phyloP scores from a whole-genome alignment of 805 yeast species.

The Cyberlindnera euphorbiae region DNA sequence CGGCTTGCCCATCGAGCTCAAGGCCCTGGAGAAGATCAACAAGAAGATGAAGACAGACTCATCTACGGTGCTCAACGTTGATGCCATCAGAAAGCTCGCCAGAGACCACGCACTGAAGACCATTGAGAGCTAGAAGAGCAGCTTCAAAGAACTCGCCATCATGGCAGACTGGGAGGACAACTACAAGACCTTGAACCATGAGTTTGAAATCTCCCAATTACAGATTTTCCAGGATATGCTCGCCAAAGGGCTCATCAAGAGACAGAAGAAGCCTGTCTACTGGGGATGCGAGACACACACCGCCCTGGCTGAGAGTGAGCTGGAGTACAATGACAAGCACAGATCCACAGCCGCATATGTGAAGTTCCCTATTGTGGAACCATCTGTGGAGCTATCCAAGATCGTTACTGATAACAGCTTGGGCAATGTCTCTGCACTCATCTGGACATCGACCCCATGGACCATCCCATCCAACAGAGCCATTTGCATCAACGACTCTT shows the following conservation, averaged over 20 bases:
- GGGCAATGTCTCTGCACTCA: conserved; percentile 36
- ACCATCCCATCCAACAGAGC: conserved; percentile 87
- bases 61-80: conserved; percentile 33
- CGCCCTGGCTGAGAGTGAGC: conserved; percentile 94
- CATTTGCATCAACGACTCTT: conserved; percentile 58
- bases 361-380: conserved; percentile 50
- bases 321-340: conserved; percentile 77
- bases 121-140: conserved; percentile 55
- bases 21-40: conserved; percentile 54
- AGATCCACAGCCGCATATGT: conserved; percentile 63
- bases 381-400: conserved; percentile 17
- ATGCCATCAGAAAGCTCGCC: conserved; percentile 65
- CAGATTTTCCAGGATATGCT: conserved; percentile 62
- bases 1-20: conserved; percentile 93
- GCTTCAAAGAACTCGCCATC: conserved; percentile 68
- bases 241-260: conserved; percentile 59
- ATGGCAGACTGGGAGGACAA: conserved; percentile 77
- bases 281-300: conserved; percentile 96
- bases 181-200: conserved; percentile 67
- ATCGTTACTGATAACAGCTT: conserved; percentile 9
- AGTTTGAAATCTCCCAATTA: conserved; percentile 74
- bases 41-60: conserved; percentile 31
- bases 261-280: conserved; percentile 92
- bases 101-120: conserved; percentile 63
- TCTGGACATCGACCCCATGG: conserved; percentile 99